Evolutionary conservation across 176 grass and related monocot species (phyloP), one percentile per base, ranked within the genome.

Genomic region (Pontederia crassipes): DNA sequence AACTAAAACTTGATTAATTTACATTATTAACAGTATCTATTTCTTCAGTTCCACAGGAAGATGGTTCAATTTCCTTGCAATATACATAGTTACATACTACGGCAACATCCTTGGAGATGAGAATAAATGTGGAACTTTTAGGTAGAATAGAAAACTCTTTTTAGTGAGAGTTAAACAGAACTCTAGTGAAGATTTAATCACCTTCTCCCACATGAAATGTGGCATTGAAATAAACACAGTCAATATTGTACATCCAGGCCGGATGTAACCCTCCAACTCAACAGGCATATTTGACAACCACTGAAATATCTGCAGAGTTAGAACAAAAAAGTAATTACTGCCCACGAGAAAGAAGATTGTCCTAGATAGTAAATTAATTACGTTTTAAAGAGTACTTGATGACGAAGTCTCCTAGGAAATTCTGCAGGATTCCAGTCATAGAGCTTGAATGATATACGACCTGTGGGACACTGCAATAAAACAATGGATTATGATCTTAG

Each of bases 381-480:
- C 77, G 52, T 12, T 67, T 17, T 59, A 57, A 60, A 51, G 46
- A 70, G 64, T 98, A 98, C 93, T 85, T 98, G 93, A 65, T 98
- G 85, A 1, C 93, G 81, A 45, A 98, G 58, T 24, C 79, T 78
- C 61, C 93, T 83, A 77, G 93, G 93, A 89, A 98, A 98, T 78
- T 98, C 93, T 54, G 93, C 93, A 60, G 93, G 93, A 77, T 98
- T 98, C 93, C 93, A 98, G 73, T 98, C 93, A 35, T 98, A 92
- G 26, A 98, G 76, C 74, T 98, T 98, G 81, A 98, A 98, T 55
- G 93, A 98, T 61, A 98, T 88, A 49, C 93, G 87, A 61, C 87
- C 93, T 76, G 93, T 98, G 59, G 93, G 87, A 64, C 82, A 98
- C 93, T 98, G 77, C 46, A 90, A 82, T 82, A 54, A 74, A 73